Percentiles rank a stretch among this genome's conserved stretches.
Conservation (phyloP, 495 filamentous ascomycete genomes). For the Xylaria curta region DNA sequence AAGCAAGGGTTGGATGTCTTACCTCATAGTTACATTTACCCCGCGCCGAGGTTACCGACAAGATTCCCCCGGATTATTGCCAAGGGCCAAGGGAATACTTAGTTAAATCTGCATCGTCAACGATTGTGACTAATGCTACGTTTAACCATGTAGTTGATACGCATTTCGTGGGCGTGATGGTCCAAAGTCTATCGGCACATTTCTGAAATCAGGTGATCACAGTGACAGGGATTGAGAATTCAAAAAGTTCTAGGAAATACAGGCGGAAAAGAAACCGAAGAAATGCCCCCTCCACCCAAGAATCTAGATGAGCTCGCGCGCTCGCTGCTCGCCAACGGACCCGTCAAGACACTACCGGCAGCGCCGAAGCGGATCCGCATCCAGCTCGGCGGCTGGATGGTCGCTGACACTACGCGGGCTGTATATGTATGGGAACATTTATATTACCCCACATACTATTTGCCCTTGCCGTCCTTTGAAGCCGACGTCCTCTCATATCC, state of each 20-base stretch:
- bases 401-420: slow-evolving; percentile 44
- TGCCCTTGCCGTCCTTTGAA: slow-evolving; percentile 25
- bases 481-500: background rate
- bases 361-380: slow-evolving; percentile 45
- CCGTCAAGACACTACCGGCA: slow-evolving; percentile 36
- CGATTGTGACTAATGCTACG: background rate
- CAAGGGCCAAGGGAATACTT: background rate
- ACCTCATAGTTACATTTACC: slow-evolving; percentile 9
- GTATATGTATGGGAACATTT: slow-evolving; percentile 47
- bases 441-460: slow-evolving; percentile 40
- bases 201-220: background rate
- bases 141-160: background rate
- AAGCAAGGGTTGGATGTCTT: background rate
- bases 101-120: background rate
- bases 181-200: background rate
- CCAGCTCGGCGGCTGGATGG: slow-evolving; percentile 35
- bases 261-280: background rate
- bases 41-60: slow-evolving; percentile 2
- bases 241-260: background rate
- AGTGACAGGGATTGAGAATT: background rate
- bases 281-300: slow-evolving; percentile 18
- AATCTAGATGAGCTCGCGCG: slow-evolving; percentile 37
- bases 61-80: background rate
- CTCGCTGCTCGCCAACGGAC: slow-evolving; percentile 36
- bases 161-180: background rate